phyloP scores from a whole-genome alignment of 2,329 filamentous ascomycete genomes.

The Diaporthe aspalathi region DNA sequence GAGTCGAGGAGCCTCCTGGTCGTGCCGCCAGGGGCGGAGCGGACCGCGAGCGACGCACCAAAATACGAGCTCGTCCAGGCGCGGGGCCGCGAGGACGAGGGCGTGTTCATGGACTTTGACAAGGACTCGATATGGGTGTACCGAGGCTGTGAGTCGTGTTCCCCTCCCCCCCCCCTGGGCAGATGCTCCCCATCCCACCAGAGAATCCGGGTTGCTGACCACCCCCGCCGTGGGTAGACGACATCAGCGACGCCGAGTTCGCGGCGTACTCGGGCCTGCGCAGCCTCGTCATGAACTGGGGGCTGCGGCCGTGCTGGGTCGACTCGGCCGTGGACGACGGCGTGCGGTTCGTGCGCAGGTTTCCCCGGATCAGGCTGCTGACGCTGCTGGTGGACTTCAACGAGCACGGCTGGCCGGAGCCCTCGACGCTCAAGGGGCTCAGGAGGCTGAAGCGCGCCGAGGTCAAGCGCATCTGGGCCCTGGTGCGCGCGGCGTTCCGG shows the following conservation, averaged over 20 bases:
- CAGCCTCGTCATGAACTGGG: constrained; percentile 41
- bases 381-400: constrained; percentile 39
- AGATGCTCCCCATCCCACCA: neutral
- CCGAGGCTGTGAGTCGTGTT: constrained; percentile 36
- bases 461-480: constrained; percentile 38
- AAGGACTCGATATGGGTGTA: constrained; percentile 39
- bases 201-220: neutral
- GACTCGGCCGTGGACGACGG: constrained; percentile 37
- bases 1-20: constrained; percentile 37
- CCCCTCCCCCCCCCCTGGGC: neutral
- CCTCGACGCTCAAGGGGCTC: constrained; percentile 31
- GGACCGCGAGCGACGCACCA: neutral
- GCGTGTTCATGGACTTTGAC: constrained; percentile 38
- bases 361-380: constrained; percentile 36
- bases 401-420: constrained; percentile 39
- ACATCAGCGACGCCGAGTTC: constrained; percentile 34
- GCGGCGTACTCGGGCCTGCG: constrained; percentile 31
- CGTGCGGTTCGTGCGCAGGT: constrained; percentile 35
- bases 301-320: constrained; percentile 40
- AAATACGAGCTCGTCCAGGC: constrained; percentile 35
- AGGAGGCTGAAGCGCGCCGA: constrained; percentile 36
- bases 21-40: neutral
- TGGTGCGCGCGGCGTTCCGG: constrained; percentile 33
- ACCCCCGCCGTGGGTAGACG: constrained; percentile 12
- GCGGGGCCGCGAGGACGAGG: constrained; percentile 30